Evolutionary conservation across 2,329 filamentous ascomycete genomes (phyloP).

Genomic region (Penicillium expansum): DNA sequence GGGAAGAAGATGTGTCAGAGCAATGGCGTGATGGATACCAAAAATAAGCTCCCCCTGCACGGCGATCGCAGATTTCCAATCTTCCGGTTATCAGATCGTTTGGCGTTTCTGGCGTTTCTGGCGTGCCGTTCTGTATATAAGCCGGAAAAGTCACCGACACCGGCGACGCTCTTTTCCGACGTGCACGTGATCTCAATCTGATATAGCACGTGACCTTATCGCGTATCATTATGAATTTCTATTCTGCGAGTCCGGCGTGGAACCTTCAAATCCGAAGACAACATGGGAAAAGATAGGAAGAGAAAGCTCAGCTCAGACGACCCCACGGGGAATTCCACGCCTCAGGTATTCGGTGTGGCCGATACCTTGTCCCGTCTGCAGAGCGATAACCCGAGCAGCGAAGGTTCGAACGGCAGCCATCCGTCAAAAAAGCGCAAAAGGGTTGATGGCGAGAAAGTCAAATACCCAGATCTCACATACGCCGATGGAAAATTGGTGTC

Average conservation of each 20-base stretch:
- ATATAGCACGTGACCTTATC: background rate
- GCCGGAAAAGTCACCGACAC: background rate
- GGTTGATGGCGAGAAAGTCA: slow-evolving; percentile 44
- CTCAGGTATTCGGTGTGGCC: slow-evolving; percentile 30
- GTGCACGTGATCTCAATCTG: background rate
- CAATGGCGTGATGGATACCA: slow-evolving; percentile 23
- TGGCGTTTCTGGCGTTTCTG: background rate
- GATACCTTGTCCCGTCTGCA: slow-evolving; percentile 35
- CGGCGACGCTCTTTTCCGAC: background rate
- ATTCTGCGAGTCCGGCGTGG: background rate
- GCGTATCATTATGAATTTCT: slow-evolving; percentile 17
- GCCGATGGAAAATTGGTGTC: slow-evolving; percentile 54
- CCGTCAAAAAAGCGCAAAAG: slow-evolving; percentile 27
- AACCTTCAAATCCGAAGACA: background rate
- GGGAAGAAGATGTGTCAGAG: slow-evolving; percentile 12
- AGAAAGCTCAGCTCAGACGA: slow-evolving; percentile 36
- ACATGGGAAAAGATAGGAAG: slow-evolving; percentile 30
- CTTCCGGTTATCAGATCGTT: slow-evolving; percentile 34
- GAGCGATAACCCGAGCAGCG: slow-evolving; percentile 10
- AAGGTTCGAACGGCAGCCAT: slow-evolving; percentile 7
- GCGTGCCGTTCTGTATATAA: background rate
- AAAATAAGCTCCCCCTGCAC: slow-evolving; percentile 5
- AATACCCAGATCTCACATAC: slow-evolving; percentile 55
- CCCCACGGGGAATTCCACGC: slow-evolving; percentile 15
- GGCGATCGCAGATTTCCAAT: slow-evolving; percentile 23